These are phyloP conservation scores for Cystoderma amianthinum DNA, from an alignment of 768 basidiomycete species.

Conservation along the genomic window DNA sequence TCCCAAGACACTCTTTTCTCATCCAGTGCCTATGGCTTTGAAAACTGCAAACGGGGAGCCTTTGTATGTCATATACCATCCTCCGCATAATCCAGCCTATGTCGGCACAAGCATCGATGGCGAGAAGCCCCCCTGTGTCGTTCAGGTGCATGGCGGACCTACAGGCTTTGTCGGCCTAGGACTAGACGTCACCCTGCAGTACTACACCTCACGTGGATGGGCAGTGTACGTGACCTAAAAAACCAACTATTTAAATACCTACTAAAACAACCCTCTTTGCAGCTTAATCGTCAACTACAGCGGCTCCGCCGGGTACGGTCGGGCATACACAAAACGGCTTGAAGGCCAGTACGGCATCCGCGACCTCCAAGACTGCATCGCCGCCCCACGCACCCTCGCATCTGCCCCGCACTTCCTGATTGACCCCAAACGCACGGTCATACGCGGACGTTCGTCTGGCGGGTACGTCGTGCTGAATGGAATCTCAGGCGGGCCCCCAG, in stretches of 20 bases:
- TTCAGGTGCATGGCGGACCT: background rate
- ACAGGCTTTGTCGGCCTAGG: background rate
- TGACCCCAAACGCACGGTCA: background rate
- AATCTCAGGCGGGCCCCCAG: background rate
- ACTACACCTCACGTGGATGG: background rate
- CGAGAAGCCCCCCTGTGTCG: background rate
- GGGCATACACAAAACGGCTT: constrained; percentile 35
- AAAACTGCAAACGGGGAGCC: background rate
- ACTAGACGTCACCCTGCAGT: background rate
- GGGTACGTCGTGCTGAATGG: background rate
- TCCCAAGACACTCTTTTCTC: background rate
- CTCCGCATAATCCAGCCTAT: background rate
- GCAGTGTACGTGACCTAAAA: background rate
- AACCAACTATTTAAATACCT: background rate
- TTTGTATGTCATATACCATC: background rate
- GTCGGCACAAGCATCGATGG: background rate
- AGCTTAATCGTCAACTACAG: constrained; percentile 56
- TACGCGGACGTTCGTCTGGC: background rate
- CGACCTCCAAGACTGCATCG: constrained; percentile 46
- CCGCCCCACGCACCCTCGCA: constrained; percentile 33
- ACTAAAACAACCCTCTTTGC: background rate
- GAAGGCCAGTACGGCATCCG: constrained; percentile 50
- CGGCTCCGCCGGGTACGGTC: constrained; percentile 53
- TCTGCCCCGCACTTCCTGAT: constrained; percentile 5
- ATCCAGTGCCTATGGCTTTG: background rate